Conservation (phyloP, 371 early-diverging fungal species). For the Haplosporangium sp. region DNA sequence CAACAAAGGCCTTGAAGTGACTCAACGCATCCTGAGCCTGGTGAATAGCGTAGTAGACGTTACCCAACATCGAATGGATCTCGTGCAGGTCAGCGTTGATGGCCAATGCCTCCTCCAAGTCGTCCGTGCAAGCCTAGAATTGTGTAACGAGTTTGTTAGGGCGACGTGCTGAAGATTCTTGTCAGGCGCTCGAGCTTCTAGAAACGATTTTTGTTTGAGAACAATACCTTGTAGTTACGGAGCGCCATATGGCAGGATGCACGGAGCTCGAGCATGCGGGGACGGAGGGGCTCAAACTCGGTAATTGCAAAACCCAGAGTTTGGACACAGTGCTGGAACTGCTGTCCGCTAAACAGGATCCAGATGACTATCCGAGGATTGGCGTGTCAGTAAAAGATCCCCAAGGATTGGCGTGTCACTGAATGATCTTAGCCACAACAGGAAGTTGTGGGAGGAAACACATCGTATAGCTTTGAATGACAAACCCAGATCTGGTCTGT, state of each 20-base stretch:
- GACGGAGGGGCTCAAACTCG: slow-evolving; percentile 62
- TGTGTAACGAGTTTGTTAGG: background rate
- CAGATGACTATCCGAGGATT: slow-evolving; percentile 49
- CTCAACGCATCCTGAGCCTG: slow-evolving; percentile 61
- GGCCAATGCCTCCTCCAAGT: slow-evolving; percentile 62
- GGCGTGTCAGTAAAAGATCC: too few species aligned
- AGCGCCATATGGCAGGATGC: slow-evolving; percentile 66
- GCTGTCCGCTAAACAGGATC: slow-evolving; percentile 69
- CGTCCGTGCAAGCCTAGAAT: slow-evolving; percentile 60
- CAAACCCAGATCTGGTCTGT: too few species aligned
- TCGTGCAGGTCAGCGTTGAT: slow-evolving; percentile 59
- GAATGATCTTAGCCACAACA: too few species aligned
- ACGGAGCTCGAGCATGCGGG: slow-evolving; percentile 69
- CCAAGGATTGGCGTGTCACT: too few species aligned
- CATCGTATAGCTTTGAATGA: too few species aligned
- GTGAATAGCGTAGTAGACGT: slow-evolving; percentile 61
- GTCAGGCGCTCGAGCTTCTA: too few species aligned
- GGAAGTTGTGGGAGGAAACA: too few species aligned
- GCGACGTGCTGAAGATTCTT: too few species aligned
- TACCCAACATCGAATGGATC: slow-evolving; percentile 66
- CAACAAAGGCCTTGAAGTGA: slow-evolving; percentile 62
- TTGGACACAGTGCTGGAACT: slow-evolving; percentile 67
- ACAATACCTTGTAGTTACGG: slow-evolving; percentile 56
- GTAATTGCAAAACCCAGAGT: slow-evolving; percentile 67
- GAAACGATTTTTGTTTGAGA: background rate